A percentile compares a stretch with the other conserved stretches of the same genome.
These are phyloP conservation scores for Phytophthora pinifolia DNA, from an alignment of 352 stramenopile species.

Conservation along the genomic window DNA sequence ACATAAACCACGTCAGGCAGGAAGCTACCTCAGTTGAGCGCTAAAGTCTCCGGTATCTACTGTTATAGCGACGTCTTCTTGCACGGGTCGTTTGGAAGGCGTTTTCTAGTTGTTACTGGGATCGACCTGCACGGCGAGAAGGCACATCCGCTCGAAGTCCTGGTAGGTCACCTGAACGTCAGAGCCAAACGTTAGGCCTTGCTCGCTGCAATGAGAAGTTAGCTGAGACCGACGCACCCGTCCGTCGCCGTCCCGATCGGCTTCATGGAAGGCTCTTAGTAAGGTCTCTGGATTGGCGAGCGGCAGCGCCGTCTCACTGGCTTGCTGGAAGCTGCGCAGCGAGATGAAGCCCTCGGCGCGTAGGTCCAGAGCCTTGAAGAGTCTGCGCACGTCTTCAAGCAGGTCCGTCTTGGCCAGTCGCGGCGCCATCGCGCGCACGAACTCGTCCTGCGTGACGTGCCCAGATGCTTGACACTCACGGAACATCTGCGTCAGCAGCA, in stretches of 20 bases:
- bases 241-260: slow-evolving; percentile 59
- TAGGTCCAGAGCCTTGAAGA: slow-evolving; percentile 71
- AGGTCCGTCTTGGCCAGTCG: slow-evolving; percentile 48
- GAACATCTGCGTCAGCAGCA: slow-evolving; percentile 70
- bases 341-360: slow-evolving; percentile 64
- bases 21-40: neutral
- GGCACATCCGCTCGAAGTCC: slow-evolving; percentile 65
- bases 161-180: slow-evolving; percentile 57
- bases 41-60: no score
- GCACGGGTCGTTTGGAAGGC: neutral
- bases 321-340: slow-evolving; percentile 52
- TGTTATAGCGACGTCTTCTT: no score
- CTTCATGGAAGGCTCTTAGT: slow-evolving; percentile 46
- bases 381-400: slow-evolving; percentile 51
- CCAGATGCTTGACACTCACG: slow-evolving; percentile 1
- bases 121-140: slow-evolving; percentile 39
- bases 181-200: neutral
- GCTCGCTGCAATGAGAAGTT: neutral
- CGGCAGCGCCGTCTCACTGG: slow-evolving; percentile 42
- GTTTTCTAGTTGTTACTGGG: slow-evolving; percentile 33
- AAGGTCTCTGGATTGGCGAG: slow-evolving; percentile 35
- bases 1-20: no score
- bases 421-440: slow-evolving; percentile 30
- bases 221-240: slow-evolving; percentile 26
- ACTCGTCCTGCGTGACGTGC: slow-evolving; percentile 29